A percentile compares a stretch with the other conserved stretches of the same genome.
Evolutionary conservation across 2,329 filamentous ascomycete genomes (phyloP).

Genomic region (Chrysosporium queenslandicum): DNA sequence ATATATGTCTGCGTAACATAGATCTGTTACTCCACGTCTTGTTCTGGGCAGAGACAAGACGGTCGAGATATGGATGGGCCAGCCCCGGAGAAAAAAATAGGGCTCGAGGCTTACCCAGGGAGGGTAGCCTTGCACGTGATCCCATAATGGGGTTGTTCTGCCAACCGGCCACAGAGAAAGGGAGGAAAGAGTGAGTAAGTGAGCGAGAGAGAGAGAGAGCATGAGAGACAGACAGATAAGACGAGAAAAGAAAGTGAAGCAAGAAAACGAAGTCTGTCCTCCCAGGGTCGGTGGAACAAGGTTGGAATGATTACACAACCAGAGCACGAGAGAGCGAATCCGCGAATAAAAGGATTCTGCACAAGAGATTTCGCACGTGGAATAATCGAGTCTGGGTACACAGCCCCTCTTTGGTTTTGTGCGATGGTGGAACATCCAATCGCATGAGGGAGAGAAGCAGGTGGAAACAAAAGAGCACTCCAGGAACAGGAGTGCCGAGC

Average conservation of each 20-base stretch:
- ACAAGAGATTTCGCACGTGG: conserved; percentile 11
- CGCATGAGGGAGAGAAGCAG: not conserved
- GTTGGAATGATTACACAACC: conserved; percentile 10
- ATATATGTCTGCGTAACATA: conserved; percentile 13
- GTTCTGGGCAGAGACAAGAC: conserved; percentile 8
- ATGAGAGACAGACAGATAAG: not conserved
- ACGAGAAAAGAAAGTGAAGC: conserved; percentile 10
- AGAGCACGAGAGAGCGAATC: conserved; percentile 11
- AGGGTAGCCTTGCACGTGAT: conserved; percentile 7
- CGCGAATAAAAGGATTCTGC: conserved; percentile 9
- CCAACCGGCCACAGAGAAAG: not conserved
- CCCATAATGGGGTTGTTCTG: not conserved
- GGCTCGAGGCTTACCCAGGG: conserved; percentile 10
- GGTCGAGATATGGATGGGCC: conserved; percentile 6
- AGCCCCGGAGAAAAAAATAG: not conserved
- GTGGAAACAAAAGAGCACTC: conserved; percentile 10
- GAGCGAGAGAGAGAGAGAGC: not conserved
- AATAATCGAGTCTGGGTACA: conserved; percentile 7
- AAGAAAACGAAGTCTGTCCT: conserved; percentile 5
- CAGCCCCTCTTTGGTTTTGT: conserved; percentile 11
- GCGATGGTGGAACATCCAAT: conserved; percentile 9
- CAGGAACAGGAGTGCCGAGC: not conserved
- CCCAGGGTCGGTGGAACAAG: not conserved
- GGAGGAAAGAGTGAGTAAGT: too few species aligned
- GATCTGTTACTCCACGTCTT: conserved; percentile 12